Percentiles rank a stretch among this genome's conserved stretches.
These are phyloP conservation scores for Spizellomyces sp. DNA, from an alignment of 192 early-diverging fungal genomes.

Conservation along the genomic window DNA sequence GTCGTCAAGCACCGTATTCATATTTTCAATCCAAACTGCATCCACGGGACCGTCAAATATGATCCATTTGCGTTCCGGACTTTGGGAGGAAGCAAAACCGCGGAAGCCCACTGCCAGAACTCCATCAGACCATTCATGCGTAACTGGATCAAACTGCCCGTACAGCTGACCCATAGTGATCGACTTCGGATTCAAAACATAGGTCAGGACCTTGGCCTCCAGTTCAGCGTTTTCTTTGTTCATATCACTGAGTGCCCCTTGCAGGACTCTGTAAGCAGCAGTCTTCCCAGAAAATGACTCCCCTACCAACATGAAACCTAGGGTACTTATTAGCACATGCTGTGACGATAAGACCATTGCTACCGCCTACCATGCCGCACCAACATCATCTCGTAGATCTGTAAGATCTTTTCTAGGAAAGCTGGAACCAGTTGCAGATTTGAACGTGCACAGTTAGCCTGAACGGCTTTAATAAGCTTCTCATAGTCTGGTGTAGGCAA, in stretches of 20 bases:
- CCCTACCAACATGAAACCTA: constrained; percentile 63
- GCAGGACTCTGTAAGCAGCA: constrained; percentile 53
- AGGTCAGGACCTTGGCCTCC: constrained; percentile 54
- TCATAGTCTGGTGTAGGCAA: constrained; percentile 62
- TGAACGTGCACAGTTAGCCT: constrained; percentile 43
- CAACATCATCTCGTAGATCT: constrained; percentile 69
- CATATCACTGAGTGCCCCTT: constrained; percentile 54
- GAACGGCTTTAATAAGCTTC: constrained; percentile 45
- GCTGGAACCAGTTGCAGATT: constrained; percentile 59
- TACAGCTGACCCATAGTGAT: constrained; percentile 69
- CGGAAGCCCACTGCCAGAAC: constrained; percentile 59
- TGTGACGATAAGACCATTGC: constrained; percentile 34
- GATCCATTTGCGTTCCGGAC: constrained; percentile 63
- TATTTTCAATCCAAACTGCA: constrained; percentile 67
- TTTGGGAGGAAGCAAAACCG: constrained; percentile 56
- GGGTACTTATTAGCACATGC: background rate
- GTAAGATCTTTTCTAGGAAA: constrained; percentile 61
- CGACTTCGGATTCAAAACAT: constrained; percentile 60
- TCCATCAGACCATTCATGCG: constrained; percentile 67
- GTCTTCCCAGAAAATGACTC: constrained; percentile 62
- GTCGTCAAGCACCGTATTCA: constrained; percentile 66
- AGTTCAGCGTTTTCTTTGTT: constrained; percentile 42
- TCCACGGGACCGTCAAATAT: constrained; percentile 69
- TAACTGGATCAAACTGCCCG: constrained; percentile 62
- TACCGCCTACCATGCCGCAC: constrained; percentile 48